Percentiles rank a stretch among this genome's conserved stretches.
Conservation (phyloP, 495 filamentous ascomycete genomes). For the Annulohypoxylon stygium region DNA sequence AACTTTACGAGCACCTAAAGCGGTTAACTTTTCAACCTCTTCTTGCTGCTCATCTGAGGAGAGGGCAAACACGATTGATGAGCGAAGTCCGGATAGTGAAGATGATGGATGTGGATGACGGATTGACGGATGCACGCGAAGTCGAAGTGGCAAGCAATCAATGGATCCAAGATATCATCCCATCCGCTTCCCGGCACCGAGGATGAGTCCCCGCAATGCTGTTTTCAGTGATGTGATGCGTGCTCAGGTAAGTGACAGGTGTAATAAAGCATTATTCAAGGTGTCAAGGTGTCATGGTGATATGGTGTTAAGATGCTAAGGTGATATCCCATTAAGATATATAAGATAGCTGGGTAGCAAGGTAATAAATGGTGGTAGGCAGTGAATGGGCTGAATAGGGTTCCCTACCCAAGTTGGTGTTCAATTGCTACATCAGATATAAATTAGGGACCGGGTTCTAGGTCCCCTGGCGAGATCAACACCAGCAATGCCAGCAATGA, state of each 20-base stretch:
- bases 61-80: conserved; percentile 5
- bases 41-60: not conserved
- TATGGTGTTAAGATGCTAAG: conserved; percentile 16
- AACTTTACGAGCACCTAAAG: not conserved
- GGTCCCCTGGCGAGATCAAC: conserved; percentile 38
- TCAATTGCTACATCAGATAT: conserved; percentile 29
- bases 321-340: conserved; percentile 8
- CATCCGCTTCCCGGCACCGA: conserved; percentile 15
- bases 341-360: not conserved
- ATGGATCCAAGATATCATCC: conserved; percentile 21
- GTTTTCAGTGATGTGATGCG: conserved; percentile 27
- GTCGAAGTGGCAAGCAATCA: conserved; percentile 28
- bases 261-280: conserved; percentile 10
- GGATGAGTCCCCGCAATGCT: conserved; percentile 19
- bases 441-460: conserved; percentile 44
- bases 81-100: conserved; percentile 12
- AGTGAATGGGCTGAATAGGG: conserved; percentile 25
- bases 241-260: conserved; percentile 21
- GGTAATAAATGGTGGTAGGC: conserved; percentile 10
- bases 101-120: conserved; percentile 13
- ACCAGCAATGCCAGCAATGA: conserved; percentile 21
- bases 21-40: not conserved
- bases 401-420: conserved; percentile 19
- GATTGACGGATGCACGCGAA: conserved; percentile 10
- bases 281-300: not conserved